Evolutionary conservation across 2,329 filamentous ascomycete species (phyloP).

Genomic region (Capronia coronata): DNA sequence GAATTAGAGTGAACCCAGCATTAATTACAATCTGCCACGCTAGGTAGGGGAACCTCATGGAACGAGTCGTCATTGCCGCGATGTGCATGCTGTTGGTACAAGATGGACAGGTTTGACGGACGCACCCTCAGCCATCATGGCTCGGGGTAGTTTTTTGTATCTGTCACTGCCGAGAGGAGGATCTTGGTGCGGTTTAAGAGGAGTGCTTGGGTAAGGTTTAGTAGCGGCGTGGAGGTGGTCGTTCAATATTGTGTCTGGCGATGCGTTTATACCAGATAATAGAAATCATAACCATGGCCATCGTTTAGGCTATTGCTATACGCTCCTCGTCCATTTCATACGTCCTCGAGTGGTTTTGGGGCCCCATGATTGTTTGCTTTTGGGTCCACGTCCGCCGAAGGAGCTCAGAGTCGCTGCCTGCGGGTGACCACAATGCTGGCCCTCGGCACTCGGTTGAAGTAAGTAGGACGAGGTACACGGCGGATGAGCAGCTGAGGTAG

Average conservation of each 20-base stretch:
- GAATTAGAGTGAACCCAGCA: too few species aligned
- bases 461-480: too few species aligned
- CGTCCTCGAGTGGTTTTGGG: too few species aligned
- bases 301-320: too few species aligned
- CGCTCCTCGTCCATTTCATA: too few species aligned
- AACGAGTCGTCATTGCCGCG: too few species aligned
- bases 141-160: neutral
- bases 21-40: too few species aligned
- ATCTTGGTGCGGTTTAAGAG: slow-evolving; percentile 6
- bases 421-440: too few species aligned
- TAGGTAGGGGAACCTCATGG: too few species aligned
- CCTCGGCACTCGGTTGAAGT: too few species aligned
- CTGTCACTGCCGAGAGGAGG: slow-evolving; percentile 1
- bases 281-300: neutral
- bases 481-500: neutral
- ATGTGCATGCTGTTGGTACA: too few species aligned
- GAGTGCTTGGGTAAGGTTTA: too few species aligned
- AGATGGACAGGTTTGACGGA: slow-evolving; percentile 8
- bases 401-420: neutral
- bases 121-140: slow-evolving; percentile 10
- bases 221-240: neutral
- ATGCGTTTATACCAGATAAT: neutral
- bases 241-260: neutral
- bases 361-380: neutral
- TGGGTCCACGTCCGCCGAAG: neutral